phyloP scores from a whole-genome alignment of 2,329 filamentous ascomycete species.

The Aspergillus eucalypticola region DNA sequence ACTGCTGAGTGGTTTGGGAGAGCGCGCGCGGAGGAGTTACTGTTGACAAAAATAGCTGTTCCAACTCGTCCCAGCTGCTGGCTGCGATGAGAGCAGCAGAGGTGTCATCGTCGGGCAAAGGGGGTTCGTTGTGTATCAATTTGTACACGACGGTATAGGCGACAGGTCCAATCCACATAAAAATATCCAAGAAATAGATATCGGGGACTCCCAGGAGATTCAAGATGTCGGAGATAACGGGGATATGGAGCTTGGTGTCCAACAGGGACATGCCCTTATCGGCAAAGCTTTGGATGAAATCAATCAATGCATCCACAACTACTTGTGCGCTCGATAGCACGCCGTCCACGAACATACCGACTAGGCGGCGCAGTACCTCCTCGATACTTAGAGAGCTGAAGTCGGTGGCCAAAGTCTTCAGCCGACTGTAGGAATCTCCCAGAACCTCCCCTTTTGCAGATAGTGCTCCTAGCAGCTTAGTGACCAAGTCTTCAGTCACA shows the following conservation, averaged over 20 bases:
- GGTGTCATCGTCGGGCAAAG: not conserved
- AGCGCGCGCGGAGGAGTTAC: not conserved
- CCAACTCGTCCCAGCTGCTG: not conserved
- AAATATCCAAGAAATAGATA: conserved; percentile 8
- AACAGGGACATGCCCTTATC: conserved; percentile 2
- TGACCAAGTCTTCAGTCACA: not conserved
- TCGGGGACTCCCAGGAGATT: conserved; percentile 6
- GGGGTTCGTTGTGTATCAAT: not conserved
- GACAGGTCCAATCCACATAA: conserved; percentile 8
- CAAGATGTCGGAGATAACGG: conserved; percentile 13
- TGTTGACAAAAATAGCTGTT: not conserved
- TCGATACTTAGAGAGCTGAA: not conserved
- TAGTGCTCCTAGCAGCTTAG: not conserved
- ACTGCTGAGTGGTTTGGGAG: not conserved
- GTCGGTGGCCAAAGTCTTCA: not conserved
- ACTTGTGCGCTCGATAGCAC: conserved; percentile 4
- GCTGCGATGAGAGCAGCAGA: not conserved
- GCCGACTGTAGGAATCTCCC: not conserved
- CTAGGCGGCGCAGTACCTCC: not conserved
- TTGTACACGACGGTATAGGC: conserved; percentile 11
- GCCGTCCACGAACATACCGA: not conserved
- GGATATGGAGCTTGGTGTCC: conserved; percentile 14
- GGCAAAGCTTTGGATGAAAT: not conserved
- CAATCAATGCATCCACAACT: conserved; percentile 6
- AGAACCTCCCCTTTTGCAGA: conserved; percentile 3